These are phyloP conservation scores for Exsudoporus floridanus DNA, from an alignment of 1,284 basidiomycete genomes.

Conservation along the genomic window DNA sequence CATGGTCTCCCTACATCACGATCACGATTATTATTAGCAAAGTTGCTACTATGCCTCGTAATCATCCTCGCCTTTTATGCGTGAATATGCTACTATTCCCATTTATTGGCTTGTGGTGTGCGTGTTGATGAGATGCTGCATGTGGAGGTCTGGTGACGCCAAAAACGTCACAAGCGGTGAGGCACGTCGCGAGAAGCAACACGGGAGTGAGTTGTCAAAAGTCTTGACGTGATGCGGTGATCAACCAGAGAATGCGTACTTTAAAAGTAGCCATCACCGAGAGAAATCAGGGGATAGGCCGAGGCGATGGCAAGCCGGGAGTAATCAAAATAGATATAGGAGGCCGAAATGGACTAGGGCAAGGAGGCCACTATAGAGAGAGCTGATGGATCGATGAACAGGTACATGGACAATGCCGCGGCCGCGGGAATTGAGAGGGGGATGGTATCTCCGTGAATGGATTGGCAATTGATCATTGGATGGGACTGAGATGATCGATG, in stretches of 20 bases:
- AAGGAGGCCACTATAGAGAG: not conserved
- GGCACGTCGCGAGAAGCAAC: constrained; percentile 7
- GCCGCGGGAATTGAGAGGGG: constrained; percentile 1
- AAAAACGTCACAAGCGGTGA: constrained; percentile 2
- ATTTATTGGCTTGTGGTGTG: not conserved
- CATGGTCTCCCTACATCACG: constrained; percentile 16
- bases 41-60: constrained; percentile 18
- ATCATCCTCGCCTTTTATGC: constrained; percentile 17
- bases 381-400: no score
- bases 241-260: constrained; percentile 8
- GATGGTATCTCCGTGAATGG: not conserved
- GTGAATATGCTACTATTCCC: constrained; percentile 22
- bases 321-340: not conserved
- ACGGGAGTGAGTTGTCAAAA: constrained; percentile 2
- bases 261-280: constrained; percentile 2
- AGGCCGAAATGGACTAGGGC: not conserved
- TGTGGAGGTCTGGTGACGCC: not conserved
- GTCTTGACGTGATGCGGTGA: constrained; percentile 16
- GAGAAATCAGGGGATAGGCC: constrained; percentile 7
- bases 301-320: constrained; percentile 5
- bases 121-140: not conserved
- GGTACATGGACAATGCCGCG: not conserved
- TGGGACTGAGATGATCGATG: not conserved
- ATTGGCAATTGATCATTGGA: not conserved
- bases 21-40: constrained; percentile 25